Evolutionary conservation across 2,329 filamentous ascomycete species (phyloP).

Genomic region (Neofusicoccum cordaticola): DNA sequence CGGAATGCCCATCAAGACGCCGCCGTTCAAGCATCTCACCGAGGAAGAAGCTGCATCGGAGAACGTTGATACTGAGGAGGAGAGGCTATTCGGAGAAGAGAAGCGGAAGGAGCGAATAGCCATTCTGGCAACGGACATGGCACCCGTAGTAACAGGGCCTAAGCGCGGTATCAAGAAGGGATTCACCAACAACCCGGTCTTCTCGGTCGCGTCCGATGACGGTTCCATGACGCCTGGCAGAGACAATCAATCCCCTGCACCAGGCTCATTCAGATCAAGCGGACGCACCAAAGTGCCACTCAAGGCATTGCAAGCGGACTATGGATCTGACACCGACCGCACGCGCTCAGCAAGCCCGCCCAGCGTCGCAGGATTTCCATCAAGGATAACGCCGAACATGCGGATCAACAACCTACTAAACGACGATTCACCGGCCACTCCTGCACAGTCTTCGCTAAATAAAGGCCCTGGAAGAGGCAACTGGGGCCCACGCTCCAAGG

Average conservation of each 20-base stretch:
- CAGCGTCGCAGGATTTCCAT: constrained; percentile 33
- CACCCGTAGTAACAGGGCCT: constrained; percentile 57
- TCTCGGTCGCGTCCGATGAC: constrained; percentile 40
- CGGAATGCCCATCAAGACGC: constrained; percentile 57
- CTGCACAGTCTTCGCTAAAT: constrained; percentile 21
- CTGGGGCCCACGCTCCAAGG: constrained; percentile 42
- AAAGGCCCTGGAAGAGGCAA: constrained; percentile 51
- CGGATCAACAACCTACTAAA: constrained; percentile 49
- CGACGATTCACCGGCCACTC: constrained; percentile 38
- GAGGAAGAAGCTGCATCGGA: constrained; percentile 64
- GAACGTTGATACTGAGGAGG: constrained; percentile 71
- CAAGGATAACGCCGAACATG: constrained; percentile 39
- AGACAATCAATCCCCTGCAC: constrained; percentile 38
- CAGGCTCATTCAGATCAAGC: constrained; percentile 28
- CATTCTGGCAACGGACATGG: constrained; percentile 73
- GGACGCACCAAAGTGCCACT: constrained; percentile 23
- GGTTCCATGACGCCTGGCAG: constrained; percentile 38
- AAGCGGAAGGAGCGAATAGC: constrained; percentile 71
- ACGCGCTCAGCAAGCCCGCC: constrained; percentile 46
- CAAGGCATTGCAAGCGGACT: constrained; percentile 35
- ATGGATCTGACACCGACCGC: constrained; percentile 45
- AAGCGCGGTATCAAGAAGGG: constrained; percentile 51
- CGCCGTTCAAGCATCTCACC: constrained; percentile 63
- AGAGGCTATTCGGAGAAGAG: constrained; percentile 66
- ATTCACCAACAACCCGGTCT: constrained; percentile 42